Evolutionary conservation across 805 yeast species (phyloP), one percentile per base, ranked within the genome.

Genomic region (Metschnikowia continentalis): DNA sequence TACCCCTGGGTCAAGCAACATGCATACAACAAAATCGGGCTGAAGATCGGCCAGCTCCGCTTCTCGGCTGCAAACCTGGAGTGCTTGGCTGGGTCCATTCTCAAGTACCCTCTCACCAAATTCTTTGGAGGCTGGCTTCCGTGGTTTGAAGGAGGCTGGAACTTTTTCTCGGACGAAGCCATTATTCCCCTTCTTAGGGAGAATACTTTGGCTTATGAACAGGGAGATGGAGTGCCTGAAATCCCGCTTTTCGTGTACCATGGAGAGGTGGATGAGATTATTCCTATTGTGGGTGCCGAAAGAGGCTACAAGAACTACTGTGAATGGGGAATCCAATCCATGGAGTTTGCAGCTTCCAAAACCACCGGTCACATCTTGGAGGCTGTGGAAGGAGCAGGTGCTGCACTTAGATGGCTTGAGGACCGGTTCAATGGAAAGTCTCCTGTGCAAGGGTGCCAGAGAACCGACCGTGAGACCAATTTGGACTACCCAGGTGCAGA

Each of bases 251-350:
- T 61, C 48, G 52, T 64, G 3, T 63, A 56, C 47, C 68, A 65
- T 42, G 66, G 63, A 2, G 20, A 42, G 10, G 41, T 42, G 7
- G 70, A 66, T 50, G 54, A 55, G 22, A 54, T 65, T 11, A 61
- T 63, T 13, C 70, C 69, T 1, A 15, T 44, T 15, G 43, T 11
- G 44, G 61, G 43, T 2, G 55, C 61, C n/a, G 45, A 55, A 42
- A 53, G 55, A 15, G 57, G 60, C 2, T 67, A 62, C 39, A 57
- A 59, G 8, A 60, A 58, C 46, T 70, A 68, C 66, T 69, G 74
- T 52, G 58, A 54, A 5, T 52, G 62, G 57, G 70, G 69, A 2
- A 61, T 64, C 11, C 45, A 46, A 17, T 63, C 67, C 13, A 53
- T 65, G 36, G 72, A 69, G 52, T 62, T 67, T 50, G 59, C 67